These are phyloP conservation scores for Paratinospora sagittata DNA, from an alignment of 164 flowering plant species.

Conservation along the genomic window DNA sequence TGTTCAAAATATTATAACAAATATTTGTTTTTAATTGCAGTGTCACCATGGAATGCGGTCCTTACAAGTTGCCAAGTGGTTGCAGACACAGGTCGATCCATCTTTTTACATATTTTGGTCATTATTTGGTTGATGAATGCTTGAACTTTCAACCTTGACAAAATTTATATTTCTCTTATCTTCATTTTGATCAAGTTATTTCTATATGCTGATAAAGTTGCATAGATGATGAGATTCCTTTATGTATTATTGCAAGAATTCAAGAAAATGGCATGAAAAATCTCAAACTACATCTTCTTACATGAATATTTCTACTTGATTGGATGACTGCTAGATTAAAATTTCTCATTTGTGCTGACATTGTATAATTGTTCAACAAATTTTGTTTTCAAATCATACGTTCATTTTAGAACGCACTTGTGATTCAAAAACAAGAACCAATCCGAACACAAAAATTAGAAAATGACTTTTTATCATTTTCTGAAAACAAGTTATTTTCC, in stretches of 20 bases:
- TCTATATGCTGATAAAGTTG: neutral
- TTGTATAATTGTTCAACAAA: no score
- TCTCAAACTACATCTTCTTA: no score
- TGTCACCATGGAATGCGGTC: conserved; percentile 95
- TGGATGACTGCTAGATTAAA: no score
- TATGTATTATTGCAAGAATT: neutral
- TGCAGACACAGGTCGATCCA: conserved; percentile 67
- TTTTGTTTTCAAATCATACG: no score
- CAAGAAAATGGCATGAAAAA: conserved; percentile 1
- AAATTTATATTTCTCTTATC: neutral
- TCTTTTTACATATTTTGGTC: neutral
- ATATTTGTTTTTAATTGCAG: conserved; percentile 31
- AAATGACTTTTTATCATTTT: no score
- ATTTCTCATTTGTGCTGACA: no score
- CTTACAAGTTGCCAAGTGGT: conserved; percentile 80
- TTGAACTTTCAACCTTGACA: neutral
- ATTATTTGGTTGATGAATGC: neutral
- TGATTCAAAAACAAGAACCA: no score
- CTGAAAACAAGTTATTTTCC: no score
- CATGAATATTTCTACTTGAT: no score
- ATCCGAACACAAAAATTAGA: no score
- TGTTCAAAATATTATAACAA: neutral
- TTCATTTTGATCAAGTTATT: neutral
- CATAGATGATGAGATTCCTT: neutral
- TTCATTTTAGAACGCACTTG: no score